phyloP scores from a whole-genome alignment of 495 filamentous ascomycete genomes.

The Alectoria sarmentosa region DNA sequence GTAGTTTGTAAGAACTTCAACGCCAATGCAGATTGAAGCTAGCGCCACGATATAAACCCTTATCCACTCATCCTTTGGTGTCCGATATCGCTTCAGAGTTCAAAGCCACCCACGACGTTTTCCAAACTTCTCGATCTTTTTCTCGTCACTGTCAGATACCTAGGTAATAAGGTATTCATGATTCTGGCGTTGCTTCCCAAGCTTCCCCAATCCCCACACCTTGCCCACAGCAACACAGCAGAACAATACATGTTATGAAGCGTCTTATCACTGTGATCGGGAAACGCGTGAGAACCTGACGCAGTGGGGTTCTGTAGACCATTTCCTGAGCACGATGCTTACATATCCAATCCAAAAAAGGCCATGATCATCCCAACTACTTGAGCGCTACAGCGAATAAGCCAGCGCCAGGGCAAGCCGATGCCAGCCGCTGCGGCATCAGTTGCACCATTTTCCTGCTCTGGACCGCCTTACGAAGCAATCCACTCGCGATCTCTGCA shows the following conservation, averaged over 20 bases:
- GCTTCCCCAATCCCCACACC: too few species aligned
- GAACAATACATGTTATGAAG: too few species aligned
- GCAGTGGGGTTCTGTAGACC: background rate
- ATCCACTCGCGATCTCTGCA: background rate
- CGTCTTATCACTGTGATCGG: too few species aligned
- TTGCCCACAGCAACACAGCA: too few species aligned
- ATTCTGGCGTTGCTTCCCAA: too few species aligned
- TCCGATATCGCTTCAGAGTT: constrained; percentile 13
- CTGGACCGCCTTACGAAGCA: background rate
- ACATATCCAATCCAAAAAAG: background rate
- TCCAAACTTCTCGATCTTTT: background rate
- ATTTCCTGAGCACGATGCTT: background rate
- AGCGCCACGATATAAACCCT: background rate
- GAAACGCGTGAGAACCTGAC: too few species aligned
- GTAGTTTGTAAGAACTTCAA: too few species aligned
- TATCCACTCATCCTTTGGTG: background rate
- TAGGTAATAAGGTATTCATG: too few species aligned
- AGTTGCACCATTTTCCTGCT: background rate
- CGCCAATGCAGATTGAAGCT: background rate
- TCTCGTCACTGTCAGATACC: too few species aligned
- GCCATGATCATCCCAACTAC: background rate
- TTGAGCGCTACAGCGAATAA: too few species aligned
- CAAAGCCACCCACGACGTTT: background rate
- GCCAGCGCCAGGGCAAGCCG: background rate
- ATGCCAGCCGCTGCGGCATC: background rate